A percentile compares a stretch with the other conserved stretches of the same genome.
phyloP scores from a whole-genome alignment of 192 early-diverging fungal genomes.

The Podila clonocystis region DNA sequence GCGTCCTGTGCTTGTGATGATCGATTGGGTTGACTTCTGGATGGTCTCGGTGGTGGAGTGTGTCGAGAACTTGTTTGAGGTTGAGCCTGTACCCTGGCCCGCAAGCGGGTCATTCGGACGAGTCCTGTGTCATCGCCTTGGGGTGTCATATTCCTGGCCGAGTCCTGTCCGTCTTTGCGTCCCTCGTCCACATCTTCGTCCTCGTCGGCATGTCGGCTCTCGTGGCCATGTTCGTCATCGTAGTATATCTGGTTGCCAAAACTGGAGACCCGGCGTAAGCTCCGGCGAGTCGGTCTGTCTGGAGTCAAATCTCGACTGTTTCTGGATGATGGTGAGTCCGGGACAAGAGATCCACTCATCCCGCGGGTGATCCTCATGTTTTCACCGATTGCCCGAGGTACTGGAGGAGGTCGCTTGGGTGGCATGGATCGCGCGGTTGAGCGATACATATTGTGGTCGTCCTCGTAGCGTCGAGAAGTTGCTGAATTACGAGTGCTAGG shows the following conservation, averaged over 20 bases:
- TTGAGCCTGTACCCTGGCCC: constrained; percentile 22
- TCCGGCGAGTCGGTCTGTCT: constrained; percentile 9
- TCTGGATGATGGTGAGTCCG: constrained; percentile 19
- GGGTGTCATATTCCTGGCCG: neutral
- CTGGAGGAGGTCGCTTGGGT: constrained; percentile 16
- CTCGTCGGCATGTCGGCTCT: neutral
- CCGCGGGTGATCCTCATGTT: constrained; percentile 53
- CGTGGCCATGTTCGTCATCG: constrained; percentile 23
- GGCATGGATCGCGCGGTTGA: constrained; percentile 12
- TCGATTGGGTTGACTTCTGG: constrained; percentile 4
- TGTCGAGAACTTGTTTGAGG: constrained; percentile 18
- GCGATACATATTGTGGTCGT: constrained; percentile 10
- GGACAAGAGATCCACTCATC: constrained; percentile 30
- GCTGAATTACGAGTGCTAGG: neutral
- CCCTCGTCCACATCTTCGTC: constrained; percentile 16
- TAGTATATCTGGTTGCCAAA: constrained; percentile 13
- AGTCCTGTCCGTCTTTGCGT: constrained; percentile 10
- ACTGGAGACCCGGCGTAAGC: neutral
- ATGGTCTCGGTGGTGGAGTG: constrained; percentile 5
- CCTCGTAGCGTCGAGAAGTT: constrained; percentile 10
- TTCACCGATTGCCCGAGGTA: constrained; percentile 20
- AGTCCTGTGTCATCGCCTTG: constrained; percentile 18
- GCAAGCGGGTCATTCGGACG: constrained; percentile 29
- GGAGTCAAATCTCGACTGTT: constrained; percentile 38
- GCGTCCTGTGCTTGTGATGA: constrained; percentile 14